These are phyloP conservation scores for Ogataea wickerhamii DNA, from an alignment of 805 yeast species.

Conservation along the genomic window DNA sequence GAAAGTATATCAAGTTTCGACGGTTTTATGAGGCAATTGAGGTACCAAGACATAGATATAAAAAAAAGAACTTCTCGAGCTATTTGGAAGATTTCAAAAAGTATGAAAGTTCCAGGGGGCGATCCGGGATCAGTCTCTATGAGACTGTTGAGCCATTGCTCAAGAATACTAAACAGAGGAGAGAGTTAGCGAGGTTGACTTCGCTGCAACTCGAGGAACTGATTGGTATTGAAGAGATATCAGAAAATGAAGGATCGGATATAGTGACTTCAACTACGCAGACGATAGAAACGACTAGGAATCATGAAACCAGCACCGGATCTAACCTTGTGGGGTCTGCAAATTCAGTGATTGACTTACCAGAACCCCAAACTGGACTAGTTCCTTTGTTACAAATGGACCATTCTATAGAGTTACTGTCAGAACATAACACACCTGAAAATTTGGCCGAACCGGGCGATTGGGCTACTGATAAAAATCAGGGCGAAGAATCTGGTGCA, in stretches of 20 bases:
- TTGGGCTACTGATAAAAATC: not conserved
- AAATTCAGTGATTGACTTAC: not conserved
- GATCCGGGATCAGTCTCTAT: slow-evolving; percentile 25
- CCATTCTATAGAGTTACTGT: not conserved
- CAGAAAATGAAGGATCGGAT: not conserved
- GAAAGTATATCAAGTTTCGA: slow-evolving; percentile 27
- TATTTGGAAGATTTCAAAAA: slow-evolving; percentile 31
- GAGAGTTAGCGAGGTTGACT: slow-evolving; percentile 11
- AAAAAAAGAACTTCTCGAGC: slow-evolving; percentile 25
- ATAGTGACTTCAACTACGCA: not conserved
- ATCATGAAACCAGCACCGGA: not conserved
- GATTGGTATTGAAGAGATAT: slow-evolving; percentile 15
- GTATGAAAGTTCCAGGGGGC: slow-evolving; percentile 21
- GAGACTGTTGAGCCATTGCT: slow-evolving; percentile 23
- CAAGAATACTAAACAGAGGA: slow-evolving; percentile 10
- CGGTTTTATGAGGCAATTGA: slow-evolving; percentile 26
- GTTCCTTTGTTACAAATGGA: not conserved
- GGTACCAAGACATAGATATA: slow-evolving; percentile 29
- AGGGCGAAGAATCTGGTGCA: not conserved
- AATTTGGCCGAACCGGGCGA: not conserved
- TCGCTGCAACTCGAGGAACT: slow-evolving; percentile 15
- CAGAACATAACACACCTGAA: not conserved
- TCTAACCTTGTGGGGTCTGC: not conserved
- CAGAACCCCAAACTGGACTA: not conserved
- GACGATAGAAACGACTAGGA: not conserved